These are phyloP conservation scores for Aspergillus bridgeri DNA, from an alignment of 495 filamentous ascomycete species.

Conservation along the genomic window DNA sequence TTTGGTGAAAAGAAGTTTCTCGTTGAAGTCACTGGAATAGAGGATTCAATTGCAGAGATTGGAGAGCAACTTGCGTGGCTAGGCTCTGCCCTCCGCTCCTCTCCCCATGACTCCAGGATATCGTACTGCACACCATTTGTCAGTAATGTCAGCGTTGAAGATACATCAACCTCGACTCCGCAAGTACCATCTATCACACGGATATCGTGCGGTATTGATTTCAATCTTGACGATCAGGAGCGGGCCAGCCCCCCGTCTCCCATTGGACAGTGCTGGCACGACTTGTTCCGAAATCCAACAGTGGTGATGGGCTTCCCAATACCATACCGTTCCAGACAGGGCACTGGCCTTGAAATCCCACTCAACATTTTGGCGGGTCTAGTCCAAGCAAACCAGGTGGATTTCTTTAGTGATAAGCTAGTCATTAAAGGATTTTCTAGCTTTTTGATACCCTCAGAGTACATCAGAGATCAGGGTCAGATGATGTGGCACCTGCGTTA, in stretches of 20 bases:
- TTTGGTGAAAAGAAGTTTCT: background rate
- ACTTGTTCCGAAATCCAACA: constrained; percentile 34
- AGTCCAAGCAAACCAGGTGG: background rate
- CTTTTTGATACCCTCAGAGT: constrained; percentile 23
- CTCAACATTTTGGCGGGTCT: constrained; percentile 16
- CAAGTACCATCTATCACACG: background rate
- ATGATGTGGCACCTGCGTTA: constrained; percentile 27
- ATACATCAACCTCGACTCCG: background rate
- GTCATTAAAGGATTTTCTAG: constrained; percentile 31
- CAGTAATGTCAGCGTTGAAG: background rate
- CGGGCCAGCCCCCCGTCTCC: background rate
- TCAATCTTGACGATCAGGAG: background rate
- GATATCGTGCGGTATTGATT: constrained; percentile 2
- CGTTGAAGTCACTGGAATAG: background rate
- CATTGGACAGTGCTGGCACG: constrained; percentile 35
- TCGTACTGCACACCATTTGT: constrained; percentile 10
- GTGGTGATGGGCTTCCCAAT: constrained; percentile 34
- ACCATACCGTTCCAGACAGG: constrained; percentile 1
- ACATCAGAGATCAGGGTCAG: constrained; percentile 5
- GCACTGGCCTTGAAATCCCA: constrained; percentile 22
- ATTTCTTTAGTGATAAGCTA: constrained; percentile 8
- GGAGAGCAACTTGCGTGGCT: constrained; percentile 10
- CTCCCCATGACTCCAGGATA: background rate
- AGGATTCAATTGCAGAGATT: constrained; percentile 1
- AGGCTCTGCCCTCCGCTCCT: constrained; percentile 5